These are phyloP conservation scores for Plasmopara halstedii DNA, from an alignment of 352 stramenopile genomes.

Conservation along the genomic window DNA sequence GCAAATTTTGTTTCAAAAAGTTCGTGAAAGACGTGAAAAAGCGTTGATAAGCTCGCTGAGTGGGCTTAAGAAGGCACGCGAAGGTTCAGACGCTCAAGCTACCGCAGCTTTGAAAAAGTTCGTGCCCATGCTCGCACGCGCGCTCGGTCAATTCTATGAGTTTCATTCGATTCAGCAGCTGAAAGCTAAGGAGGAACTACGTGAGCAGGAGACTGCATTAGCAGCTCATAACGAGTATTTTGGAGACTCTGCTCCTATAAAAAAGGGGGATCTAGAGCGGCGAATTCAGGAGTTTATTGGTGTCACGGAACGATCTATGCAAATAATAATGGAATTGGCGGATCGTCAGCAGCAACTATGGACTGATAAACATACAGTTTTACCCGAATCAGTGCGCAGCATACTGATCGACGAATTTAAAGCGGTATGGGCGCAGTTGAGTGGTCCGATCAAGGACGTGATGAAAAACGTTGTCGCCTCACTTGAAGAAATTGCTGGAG, in stretches of 20 bases:
- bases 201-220: slow-evolving; percentile 38
- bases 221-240: slow-evolving; percentile 51
- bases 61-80: slow-evolving; percentile 20
- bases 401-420: slow-evolving; percentile 38
- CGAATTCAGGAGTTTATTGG: slow-evolving; percentile 58
- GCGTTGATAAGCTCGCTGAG: slow-evolving; percentile 18
- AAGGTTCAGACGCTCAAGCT: slow-evolving; percentile 19
- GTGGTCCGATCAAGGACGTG: slow-evolving; percentile 47
- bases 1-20: slow-evolving; percentile 22
- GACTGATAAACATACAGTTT: slow-evolving; percentile 28
- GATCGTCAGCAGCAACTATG: slow-evolving; percentile 44
- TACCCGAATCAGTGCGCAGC: slow-evolving; percentile 26
- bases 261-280: slow-evolving; percentile 53
- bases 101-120: slow-evolving; percentile 28
- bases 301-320: slow-evolving; percentile 41
- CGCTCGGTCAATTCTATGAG: slow-evolving; percentile 42
- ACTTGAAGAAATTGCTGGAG: slow-evolving; percentile 16
- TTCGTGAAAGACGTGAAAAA: slow-evolving; percentile 20
- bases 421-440: slow-evolving; percentile 36
- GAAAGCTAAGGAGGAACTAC: slow-evolving; percentile 36
- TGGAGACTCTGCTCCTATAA: slow-evolving; percentile 50
- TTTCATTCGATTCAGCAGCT: slow-evolving; percentile 53
- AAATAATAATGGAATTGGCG: slow-evolving; percentile 50
- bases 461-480: slow-evolving; percentile 25
- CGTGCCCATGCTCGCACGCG: slow-evolving; percentile 39